Percentiles rank a stretch among this genome's conserved stretches.
Evolutionary conservation across 306 rosid genomes (phyloP).

Genomic region (Glycyrrhiza uralensis): DNA sequence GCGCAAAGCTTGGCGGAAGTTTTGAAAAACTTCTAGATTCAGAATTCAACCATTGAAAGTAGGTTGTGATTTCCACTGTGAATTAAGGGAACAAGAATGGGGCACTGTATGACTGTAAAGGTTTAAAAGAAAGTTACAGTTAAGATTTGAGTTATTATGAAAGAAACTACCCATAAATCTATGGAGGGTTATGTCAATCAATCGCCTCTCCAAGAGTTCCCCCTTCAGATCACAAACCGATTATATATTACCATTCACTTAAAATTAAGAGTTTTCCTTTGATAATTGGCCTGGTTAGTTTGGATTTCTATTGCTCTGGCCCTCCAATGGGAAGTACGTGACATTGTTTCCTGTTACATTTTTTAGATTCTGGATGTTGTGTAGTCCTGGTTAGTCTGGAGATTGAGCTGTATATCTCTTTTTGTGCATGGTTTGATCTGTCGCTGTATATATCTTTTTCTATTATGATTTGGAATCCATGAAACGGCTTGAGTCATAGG

Average conservation of each 20-base stretch:
- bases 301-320: background rate
- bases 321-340: background rate
- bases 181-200: background rate
- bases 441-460: background rate
- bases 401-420: background rate
- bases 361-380: background rate
- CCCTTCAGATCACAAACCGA: background rate
- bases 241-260: background rate
- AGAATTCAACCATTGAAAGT: background rate
- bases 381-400: background rate
- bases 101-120: background rate
- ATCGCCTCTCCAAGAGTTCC: background rate
- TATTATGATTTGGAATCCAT: background rate
- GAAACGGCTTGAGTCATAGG: background rate
- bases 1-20: background rate
- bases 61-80: constrained; percentile 3
- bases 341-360: background rate
- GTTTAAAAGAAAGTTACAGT: background rate
- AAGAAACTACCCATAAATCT: background rate
- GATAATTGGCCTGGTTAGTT: background rate
- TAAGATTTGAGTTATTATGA: background rate
- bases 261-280: background rate
- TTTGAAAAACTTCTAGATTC: background rate
- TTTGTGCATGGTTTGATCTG: background rate
- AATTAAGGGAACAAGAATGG: background rate